Conservation (phyloP, 495 filamentous ascomycete genomes). For the Penicillium crystallinum region DNA sequence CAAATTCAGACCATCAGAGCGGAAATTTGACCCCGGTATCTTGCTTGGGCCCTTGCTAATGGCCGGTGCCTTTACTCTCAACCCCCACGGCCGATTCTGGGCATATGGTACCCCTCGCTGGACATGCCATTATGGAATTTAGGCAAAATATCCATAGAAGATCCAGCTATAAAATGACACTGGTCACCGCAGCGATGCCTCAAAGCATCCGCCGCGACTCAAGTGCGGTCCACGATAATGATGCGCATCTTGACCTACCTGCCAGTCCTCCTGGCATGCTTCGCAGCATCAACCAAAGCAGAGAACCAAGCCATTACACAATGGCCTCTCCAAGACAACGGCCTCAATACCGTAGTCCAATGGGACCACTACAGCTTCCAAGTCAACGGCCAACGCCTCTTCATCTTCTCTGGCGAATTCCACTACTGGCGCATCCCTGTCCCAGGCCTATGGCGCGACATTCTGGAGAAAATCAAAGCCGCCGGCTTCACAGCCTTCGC, state of each 20-base stretch:
- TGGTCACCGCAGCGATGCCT: not conserved
- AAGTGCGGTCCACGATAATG: not conserved
- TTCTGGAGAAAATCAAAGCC: constrained; percentile 60
- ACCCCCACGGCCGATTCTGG: not conserved
- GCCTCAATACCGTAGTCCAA: constrained; percentile 46
- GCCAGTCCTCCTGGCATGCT: constrained; percentile 15
- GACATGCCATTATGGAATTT: not conserved
- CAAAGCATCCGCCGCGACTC: not conserved
- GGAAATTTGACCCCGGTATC: constrained; percentile 1
- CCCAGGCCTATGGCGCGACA: constrained; percentile 54
- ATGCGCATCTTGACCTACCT: constrained; percentile 11
- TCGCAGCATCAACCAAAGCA: constrained; percentile 13
- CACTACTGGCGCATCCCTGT: constrained; percentile 59
- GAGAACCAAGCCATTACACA: constrained; percentile 16
- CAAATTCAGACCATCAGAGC: constrained; percentile 3
- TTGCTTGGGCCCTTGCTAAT: constrained; percentile 5
- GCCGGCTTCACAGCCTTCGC: constrained; percentile 52
- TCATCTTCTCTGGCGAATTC: constrained; percentile 57
- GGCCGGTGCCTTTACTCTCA: not conserved
- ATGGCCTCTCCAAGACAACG: constrained; percentile 49
- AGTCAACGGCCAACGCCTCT: constrained; percentile 50
- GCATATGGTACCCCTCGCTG: not conserved
- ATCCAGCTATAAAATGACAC: not conserved
- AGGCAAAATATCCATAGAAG: not conserved
- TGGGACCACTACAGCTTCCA: constrained; percentile 58